These are phyloP conservation scores for Ensete ventricosum DNA, from an alignment of 176 grass and related monocot species.

Conservation along the genomic window DNA sequence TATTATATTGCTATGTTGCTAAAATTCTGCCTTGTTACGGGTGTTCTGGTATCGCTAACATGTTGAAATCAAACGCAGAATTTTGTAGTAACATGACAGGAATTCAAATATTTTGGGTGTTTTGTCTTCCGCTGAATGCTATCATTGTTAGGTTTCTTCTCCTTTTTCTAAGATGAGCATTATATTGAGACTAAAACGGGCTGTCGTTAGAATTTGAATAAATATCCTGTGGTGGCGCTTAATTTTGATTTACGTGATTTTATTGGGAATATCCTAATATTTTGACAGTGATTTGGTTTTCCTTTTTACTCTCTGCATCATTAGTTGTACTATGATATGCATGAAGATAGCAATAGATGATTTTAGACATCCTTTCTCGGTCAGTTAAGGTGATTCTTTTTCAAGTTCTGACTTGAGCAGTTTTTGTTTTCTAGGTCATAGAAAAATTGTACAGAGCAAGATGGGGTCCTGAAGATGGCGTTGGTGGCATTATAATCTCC, in stretches of 20 bases:
- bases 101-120: too few species aligned
- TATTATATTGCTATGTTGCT: too few species aligned
- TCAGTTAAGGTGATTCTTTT: not conserved
- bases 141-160: not conserved
- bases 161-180: not conserved
- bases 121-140: not conserved
- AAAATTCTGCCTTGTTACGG: too few species aligned
- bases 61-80: too few species aligned
- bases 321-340: not conserved
- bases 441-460: slow-evolving; percentile 76
- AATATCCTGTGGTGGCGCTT: too few species aligned
- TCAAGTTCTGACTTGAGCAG: not conserved
- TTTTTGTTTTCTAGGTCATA: slow-evolving; percentile 33
- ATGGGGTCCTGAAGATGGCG: slow-evolving; percentile 60
- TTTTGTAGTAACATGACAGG: too few species aligned
- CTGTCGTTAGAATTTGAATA: too few species aligned
- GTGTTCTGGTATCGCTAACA: too few species aligned
- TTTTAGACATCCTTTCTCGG: not conserved
- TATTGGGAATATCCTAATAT: not conserved
- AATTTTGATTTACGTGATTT: too few species aligned
- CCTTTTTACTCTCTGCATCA: not conserved
- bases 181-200: too few species aligned
- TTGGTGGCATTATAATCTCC: slow-evolving; percentile 71
- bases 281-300: not conserved
- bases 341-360: not conserved